These are phyloP conservation scores for Glomus cerebriforme DNA, from an alignment of 192 early-diverging fungal species.

Conservation along the genomic window DNA sequence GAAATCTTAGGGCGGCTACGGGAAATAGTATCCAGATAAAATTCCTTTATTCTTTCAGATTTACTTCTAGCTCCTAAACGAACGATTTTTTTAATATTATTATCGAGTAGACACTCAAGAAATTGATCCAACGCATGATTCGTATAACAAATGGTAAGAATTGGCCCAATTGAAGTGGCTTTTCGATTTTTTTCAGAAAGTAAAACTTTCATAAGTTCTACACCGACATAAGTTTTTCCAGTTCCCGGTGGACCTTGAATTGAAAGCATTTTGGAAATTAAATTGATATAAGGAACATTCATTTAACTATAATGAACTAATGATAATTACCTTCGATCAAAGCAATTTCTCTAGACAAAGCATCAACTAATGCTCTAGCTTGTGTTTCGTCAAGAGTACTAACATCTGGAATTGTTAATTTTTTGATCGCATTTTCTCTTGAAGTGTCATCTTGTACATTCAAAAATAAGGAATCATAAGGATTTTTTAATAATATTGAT, in stretches of 20 bases:
- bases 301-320: not conserved
- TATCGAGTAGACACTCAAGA: constrained; percentile 37
- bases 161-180: constrained; percentile 35
- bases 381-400: constrained; percentile 57
- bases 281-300: not conserved
- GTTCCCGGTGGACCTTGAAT: constrained; percentile 52
- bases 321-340: constrained; percentile 52
- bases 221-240: constrained; percentile 55
- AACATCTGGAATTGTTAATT: constrained; percentile 6
- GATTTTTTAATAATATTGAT: constrained; percentile 15
- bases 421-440: not conserved
- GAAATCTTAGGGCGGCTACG: no score
- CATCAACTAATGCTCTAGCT: constrained; percentile 47
- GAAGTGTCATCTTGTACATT: constrained; percentile 29
- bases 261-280: not conserved
- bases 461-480: not conserved
- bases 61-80: constrained; percentile 50
- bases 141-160: constrained; percentile 56
- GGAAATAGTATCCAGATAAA: not conserved
- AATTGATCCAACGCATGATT: constrained; percentile 72
- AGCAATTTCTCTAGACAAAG: constrained; percentile 52
- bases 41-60: constrained; percentile 35
- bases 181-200: constrained; percentile 8
- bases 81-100: constrained; percentile 39
- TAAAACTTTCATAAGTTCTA: constrained; percentile 48